phyloP scores from a whole-genome alignment of 441 rosid genomes.

The Bruguiera hainesii region DNA sequence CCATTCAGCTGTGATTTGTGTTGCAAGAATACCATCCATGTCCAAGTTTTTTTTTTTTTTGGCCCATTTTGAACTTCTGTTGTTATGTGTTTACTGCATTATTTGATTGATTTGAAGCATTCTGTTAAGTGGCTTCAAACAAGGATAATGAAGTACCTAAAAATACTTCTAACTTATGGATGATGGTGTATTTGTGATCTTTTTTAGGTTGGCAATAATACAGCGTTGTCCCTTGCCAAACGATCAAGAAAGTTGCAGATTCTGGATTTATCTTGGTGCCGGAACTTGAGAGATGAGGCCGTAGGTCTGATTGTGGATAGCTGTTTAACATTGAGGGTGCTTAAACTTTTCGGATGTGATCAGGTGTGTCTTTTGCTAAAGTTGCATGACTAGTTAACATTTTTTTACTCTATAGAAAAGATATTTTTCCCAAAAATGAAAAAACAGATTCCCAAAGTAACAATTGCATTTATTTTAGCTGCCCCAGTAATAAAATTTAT shows the following conservation, averaged over 20 bases:
- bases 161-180: constrained; percentile 3
- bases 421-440: too few relatives aligned
- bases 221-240: constrained; percentile 67
- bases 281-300: constrained; percentile 60
- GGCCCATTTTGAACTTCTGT: neutral
- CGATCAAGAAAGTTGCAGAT: constrained; percentile 41
- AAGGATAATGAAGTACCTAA: too few relatives aligned
- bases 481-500: neutral
- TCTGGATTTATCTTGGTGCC: constrained; percentile 85
- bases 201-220: constrained; percentile 59
- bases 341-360: constrained; percentile 83
- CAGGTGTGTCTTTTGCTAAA: constrained; percentile 46
- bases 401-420: too few relatives aligned
- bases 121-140: neutral
- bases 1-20: neutral
- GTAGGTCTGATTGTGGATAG: constrained; percentile 81
- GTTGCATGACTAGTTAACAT: neutral
- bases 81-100: neutral
- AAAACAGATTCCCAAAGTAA: too few relatives aligned
- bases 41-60: neutral
- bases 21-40: neutral
- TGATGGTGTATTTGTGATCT: constrained; percentile 6
- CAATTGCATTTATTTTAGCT: too few relatives aligned
- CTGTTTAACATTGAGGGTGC: constrained; percentile 60
- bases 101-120: neutral